Base-by-base conservation (phyloP, 1,284 basidiomycete genomes). In the Caloboletus inedulis region DNA sequence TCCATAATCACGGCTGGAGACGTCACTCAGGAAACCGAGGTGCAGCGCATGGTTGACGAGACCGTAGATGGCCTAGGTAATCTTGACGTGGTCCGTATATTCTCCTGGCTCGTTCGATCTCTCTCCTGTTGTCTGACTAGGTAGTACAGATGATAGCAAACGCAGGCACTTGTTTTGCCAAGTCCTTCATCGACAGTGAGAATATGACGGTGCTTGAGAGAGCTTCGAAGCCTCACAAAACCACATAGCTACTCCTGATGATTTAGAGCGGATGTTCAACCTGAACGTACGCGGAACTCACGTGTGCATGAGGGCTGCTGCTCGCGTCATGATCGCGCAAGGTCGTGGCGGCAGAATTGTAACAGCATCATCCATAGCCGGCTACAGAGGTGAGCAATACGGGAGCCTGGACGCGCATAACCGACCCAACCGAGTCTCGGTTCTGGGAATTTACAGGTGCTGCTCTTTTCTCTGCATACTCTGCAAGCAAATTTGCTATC, bases 401-500 rank as follows among this genome's bases (percentile, higher is more conserved):
- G 4, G 16, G 12, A 7, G 13, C 18, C 25, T 16, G 3, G 23
- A n/a, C n/a, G 3, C 23, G 23, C 30, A 29, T 31, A 9, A 23
- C 16, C 12, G 14, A 18, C n/a, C 25, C 14, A 40, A 10, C 16
- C 21, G 5, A 40, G 9, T 40, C 10, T 23, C 23, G 23, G 5
- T 23, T 23, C 23, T 23, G 23, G 5, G 9, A 19, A 31, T 27
- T 23, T 16, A n/a, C 40, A 52, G 51, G 51, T 31, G 39, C 29
- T 30, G 39, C 51, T 10, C 21, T 42, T 18, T 52, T 52, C 13
- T 52, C 51, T 36, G 51, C 51, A 10, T 52, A 52, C 34, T 50
- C 47, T 25, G 51, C 51, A 30, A 52, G 47, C 33, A 52, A 52
- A 33, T 52, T 51, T 31, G 51, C 51, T 18, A 42, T 52, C 13